These are phyloP conservation scores for Leonotis leonurus DNA, from an alignment of 257 asterid genomes.

Conservation along the genomic window DNA sequence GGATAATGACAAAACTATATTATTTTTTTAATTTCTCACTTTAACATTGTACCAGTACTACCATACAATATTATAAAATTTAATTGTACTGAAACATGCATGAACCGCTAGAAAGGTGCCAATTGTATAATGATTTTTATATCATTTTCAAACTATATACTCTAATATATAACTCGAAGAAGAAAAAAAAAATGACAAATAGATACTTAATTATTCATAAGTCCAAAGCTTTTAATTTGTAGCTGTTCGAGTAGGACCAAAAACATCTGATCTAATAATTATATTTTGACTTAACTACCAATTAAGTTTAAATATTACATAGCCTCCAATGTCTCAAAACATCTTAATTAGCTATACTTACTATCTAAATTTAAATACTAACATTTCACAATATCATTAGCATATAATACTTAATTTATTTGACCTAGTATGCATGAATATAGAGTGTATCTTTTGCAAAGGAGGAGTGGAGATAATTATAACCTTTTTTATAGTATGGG, in stretches of 20 bases:
- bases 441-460: too few relatives aligned
- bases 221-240: neutral
- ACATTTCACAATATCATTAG: too few relatives aligned
- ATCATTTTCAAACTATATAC: neutral
- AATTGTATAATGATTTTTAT: neutral
- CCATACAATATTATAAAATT: too few relatives aligned
- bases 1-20: slow-evolving; percentile 50
- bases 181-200: neutral
- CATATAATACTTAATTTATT: too few relatives aligned
- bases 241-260: neutral
- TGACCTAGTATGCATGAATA: too few relatives aligned
- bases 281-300: neutral
- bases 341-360: neutral
- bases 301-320: neutral
- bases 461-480: too few relatives aligned
- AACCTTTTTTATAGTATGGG: slow-evolving; percentile 23
- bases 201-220: too few relatives aligned
- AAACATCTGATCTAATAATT: neutral
- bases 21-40: neutral
- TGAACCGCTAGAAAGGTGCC: slow-evolving; percentile 14
- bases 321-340: neutral
- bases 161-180: neutral
- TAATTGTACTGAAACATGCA: slow-evolving; percentile 1
- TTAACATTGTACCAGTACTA: too few relatives aligned
- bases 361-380: too few relatives aligned